Percentiles rank a stretch among this genome's conserved stretches.
These are phyloP conservation scores for Bryoerythrophyllum caledonicum DNA, from an alignment of 225 moss, liverwort and hornwort species.

Conservation along the genomic window DNA sequence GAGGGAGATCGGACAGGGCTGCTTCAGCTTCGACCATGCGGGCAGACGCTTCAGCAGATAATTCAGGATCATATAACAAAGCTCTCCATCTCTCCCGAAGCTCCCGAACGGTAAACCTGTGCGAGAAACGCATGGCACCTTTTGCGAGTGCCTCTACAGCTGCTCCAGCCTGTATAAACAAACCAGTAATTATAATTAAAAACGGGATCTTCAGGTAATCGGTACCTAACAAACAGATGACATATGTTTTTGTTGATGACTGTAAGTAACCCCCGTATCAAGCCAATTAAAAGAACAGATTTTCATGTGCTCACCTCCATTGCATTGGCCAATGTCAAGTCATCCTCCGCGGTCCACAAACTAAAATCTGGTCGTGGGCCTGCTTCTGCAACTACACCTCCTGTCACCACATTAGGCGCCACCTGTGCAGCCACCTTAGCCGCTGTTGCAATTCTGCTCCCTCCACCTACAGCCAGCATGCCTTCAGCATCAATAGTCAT, in stretches of 20 bases:
- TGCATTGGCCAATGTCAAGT: slow-evolving; percentile 76
- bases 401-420: slow-evolving; percentile 80
- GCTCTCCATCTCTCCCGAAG: slow-evolving; percentile 98
- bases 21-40: slow-evolving; percentile 90
- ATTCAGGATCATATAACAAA: slow-evolving; percentile 85
- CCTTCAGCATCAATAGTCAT: slow-evolving; percentile 14
- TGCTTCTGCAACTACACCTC: slow-evolving; percentile 87
- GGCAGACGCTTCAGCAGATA: slow-evolving; percentile 76
- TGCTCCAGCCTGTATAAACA: slow-evolving; percentile 73
- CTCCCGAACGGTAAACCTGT: slow-evolving; percentile 82
- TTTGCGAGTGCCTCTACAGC: slow-evolving; percentile 97
- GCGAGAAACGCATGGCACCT: slow-evolving; percentile 95
- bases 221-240: neutral
- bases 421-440: slow-evolving; percentile 94
- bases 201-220: neutral
- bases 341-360: slow-evolving; percentile 97
- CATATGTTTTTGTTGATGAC: neutral
- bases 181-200: slow-evolving; percentile 3
- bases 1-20: slow-evolving; percentile 50
- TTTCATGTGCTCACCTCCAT: slow-evolving; percentile 70
- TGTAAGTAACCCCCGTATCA: slow-evolving; percentile 3
- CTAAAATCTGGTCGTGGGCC: slow-evolving; percentile 96
- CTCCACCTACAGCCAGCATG: slow-evolving; percentile 47
- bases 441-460: slow-evolving; percentile 73
- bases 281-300: neutral